Evolutionary conservation across 257 asterid species (phyloP), one percentile per base, ranked within the genome.

Genomic region (Plantago ovata): DNA sequence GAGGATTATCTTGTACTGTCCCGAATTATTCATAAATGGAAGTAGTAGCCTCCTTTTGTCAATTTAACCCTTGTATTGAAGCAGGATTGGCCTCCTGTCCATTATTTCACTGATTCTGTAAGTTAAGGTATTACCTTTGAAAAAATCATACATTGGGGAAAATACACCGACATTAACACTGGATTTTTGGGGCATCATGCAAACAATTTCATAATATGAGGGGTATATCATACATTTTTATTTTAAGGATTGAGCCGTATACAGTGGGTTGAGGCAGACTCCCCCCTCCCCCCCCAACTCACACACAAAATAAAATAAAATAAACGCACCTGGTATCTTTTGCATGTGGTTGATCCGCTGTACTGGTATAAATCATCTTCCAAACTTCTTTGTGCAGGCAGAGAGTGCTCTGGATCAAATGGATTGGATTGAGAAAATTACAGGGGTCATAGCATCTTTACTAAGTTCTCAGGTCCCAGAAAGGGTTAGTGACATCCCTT

Each of bases 341-440:
- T 8, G 7, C 36, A 51, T 71, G 56, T 74, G 61, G 59, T 62
- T 62, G 61, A 49, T 67, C 15, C 54, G 64, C 62, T 72, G 60
- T 52, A 63, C 57, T 48, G 51, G 69, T 63, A 47, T 53, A 67
- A 57, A 58, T 69, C 62, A 51, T 56, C 56, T 23, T 11, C 64
- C 65, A 75, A 77, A 56, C 69, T 66, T 64, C 76, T 79, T 59
- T 41, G 66, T 78, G 83, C 89, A 93, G 96, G 99, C 99, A 51
- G 99, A 94, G 79, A 94, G 95, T 74, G 87, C 96, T 69, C 75
- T 86, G 67, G 99, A 94, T 81, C 99, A 89, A 77, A 94, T 89
- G 97, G 97, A 86, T 67, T 94, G 99, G 99, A 84, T 94, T 58
- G 99, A 94, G 83, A 94, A 94, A 78, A 94, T 93, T 48, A 93